Percentiles rank a stretch among this genome's conserved stretches.
phyloP scores from a whole-genome alignment of 2,329 filamentous ascomycete species.

The Neophaeococcomyces aloes region DNA sequence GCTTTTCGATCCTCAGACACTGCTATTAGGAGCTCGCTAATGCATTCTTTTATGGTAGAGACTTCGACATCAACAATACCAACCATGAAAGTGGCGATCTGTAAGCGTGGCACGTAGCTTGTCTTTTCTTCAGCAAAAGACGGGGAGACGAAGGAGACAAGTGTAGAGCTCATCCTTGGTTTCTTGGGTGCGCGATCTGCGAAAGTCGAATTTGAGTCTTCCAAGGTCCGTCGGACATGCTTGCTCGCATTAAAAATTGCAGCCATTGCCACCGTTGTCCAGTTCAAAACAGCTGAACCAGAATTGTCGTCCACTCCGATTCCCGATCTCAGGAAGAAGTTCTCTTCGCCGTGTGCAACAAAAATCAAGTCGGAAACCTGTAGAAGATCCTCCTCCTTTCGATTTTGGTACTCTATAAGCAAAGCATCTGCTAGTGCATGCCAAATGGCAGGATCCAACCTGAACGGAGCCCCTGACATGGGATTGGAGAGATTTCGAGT shows the following conservation, averaged over 20 bases:
- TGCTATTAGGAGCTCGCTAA: slow-evolving; percentile 48
- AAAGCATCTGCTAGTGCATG: background rate
- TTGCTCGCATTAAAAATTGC: background rate
- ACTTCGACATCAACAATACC: too few relatives aligned
- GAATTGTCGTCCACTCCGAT: background rate
- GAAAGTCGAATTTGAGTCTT: too few relatives aligned
- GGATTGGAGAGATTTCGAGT: slow-evolving; percentile 46
- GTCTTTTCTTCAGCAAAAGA: too few relatives aligned
- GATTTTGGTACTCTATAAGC: slow-evolving; percentile 1
- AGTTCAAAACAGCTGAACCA: slow-evolving; percentile 2
- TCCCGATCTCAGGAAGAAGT: background rate
- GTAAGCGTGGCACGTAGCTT: too few relatives aligned
- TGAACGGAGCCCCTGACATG: background rate
- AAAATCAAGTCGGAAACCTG: slow-evolving; percentile 7
- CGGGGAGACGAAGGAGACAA: too few relatives aligned
- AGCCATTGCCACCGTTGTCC: slow-evolving; percentile 3
- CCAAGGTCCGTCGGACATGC: background rate
- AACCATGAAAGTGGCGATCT: too few relatives aligned
- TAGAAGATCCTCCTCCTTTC: background rate
- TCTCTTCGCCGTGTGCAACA: background rate
- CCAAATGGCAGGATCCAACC: background rate
- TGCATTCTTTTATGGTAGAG: slow-evolving; percentile 39
- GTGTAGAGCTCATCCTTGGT: too few relatives aligned
- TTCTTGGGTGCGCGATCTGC: too few relatives aligned
- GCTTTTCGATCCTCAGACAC: slow-evolving; percentile 59